Evolutionary conservation across 2,329 filamentous ascomycete genomes (phyloP).

Genomic region (Fusarium nurragi): DNA sequence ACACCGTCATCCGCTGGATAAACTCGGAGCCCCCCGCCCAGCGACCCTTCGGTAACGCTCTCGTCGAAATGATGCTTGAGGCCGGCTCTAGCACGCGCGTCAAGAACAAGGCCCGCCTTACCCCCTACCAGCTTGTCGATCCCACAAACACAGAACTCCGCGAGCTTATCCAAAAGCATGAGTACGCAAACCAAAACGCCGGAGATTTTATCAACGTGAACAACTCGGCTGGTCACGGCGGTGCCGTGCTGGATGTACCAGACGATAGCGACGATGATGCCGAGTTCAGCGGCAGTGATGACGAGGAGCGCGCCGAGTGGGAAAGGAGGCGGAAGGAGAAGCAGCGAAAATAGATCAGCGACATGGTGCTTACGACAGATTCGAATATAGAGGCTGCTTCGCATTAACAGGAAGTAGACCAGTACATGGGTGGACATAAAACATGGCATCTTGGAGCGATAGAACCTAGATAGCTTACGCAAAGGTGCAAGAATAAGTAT

Average conservation of each 20-base stretch:
- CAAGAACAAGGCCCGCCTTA: conserved; percentile 78
- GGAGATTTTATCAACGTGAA: conserved; percentile 64
- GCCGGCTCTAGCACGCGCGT: conserved; percentile 70
- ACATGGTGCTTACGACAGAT: conserved; percentile 11
- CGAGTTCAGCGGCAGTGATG: conserved; percentile 71
- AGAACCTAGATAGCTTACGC: conserved; percentile 39
- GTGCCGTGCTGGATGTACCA: conserved; percentile 32
- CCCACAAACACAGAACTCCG: conserved; percentile 71
- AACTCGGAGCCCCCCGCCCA: conserved; percentile 73
- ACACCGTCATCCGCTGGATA: conserved; percentile 80
- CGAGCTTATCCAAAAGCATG: conserved; percentile 73
- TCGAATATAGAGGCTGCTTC: conserved; percentile 28
- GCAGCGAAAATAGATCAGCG: conserved; percentile 34
- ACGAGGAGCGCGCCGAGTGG: conserved; percentile 71
- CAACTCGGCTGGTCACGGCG: conserved; percentile 21
- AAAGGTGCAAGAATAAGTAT: conserved; percentile 41
- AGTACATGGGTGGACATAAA: conserved; percentile 28
- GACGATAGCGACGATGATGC: conserved; percentile 62
- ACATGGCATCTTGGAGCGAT: conserved; percentile 40
- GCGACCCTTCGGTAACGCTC: conserved; percentile 69
- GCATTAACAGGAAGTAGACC: conserved; percentile 13
- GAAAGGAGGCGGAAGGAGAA: conserved; percentile 61
- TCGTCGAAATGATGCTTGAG: conserved; percentile 84
- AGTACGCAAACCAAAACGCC: conserved; percentile 69
- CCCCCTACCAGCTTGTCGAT: conserved; percentile 77